Conservation (phyloP, 1,139 yeast genomes). For the Yamadazyma conglobata region DNA sequence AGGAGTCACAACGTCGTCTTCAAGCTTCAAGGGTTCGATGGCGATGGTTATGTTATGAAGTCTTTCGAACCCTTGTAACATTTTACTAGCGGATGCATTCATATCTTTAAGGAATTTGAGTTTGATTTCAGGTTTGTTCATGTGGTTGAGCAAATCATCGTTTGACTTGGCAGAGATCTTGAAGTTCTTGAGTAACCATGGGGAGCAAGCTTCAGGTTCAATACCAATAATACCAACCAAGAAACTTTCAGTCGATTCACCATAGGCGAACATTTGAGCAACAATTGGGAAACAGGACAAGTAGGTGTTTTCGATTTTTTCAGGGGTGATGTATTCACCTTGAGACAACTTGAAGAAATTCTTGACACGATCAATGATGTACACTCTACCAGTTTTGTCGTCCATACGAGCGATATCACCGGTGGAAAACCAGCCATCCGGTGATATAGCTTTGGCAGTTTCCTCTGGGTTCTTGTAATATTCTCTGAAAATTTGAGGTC, state of each 20-base stretch:
- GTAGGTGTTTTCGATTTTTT: slow-evolving; percentile 66
- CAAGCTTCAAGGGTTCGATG: slow-evolving; percentile 39
- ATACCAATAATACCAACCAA: slow-evolving; percentile 36
- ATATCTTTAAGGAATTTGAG: slow-evolving; percentile 23
- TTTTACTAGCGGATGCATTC: slow-evolving; percentile 23
- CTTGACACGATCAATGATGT: slow-evolving; percentile 71
- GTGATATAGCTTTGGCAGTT: slow-evolving; percentile 22
- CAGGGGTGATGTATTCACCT: slow-evolving; percentile 82
- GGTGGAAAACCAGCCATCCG: slow-evolving; percentile 64
- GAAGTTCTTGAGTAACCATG: slow-evolving; percentile 20
- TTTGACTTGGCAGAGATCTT: slow-evolving; percentile 9
- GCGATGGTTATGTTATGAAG: slow-evolving; percentile 33
- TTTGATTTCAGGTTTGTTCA: slow-evolving; percentile 27
- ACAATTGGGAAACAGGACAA: slow-evolving; percentile 50
- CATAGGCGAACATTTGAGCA: slow-evolving; percentile 54
- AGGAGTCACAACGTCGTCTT: slow-evolving; percentile 39
- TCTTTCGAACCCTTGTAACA: slow-evolving; percentile 35
- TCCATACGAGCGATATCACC: slow-evolving; percentile 67
- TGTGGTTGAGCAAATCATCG: slow-evolving; percentile 21
- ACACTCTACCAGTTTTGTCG: slow-evolving; percentile 51
- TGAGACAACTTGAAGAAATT: slow-evolving; percentile 79
- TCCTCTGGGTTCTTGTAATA: slow-evolving; percentile 55
- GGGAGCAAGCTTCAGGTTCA: slow-evolving; percentile 31
- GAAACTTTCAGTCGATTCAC: slow-evolving; percentile 29
- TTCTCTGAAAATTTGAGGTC: slow-evolving; percentile 59